Evolutionary conservation across 2,329 filamentous ascomycete genomes (phyloP), one percentile per base, ranked within the genome.

Genomic region (Pseudofabraea citricarpa): DNA sequence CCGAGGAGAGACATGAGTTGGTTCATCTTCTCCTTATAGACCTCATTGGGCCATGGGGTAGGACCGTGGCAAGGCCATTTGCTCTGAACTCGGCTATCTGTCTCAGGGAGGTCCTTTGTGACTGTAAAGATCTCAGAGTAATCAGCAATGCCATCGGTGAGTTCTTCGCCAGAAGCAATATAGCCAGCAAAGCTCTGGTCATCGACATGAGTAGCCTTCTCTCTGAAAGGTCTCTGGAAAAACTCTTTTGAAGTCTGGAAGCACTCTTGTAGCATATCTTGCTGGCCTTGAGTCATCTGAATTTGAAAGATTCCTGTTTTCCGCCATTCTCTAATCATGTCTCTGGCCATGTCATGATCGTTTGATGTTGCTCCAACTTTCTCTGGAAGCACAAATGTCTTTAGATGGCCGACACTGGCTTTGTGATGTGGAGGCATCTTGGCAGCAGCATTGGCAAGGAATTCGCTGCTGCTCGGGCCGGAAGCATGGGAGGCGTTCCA

Each of bases 51-150:
- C 72, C 72, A 75, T 0, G 71, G 72, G 45, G 66, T 70, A 2
- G 67, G 66, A 0, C 72, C 72, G 47, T 75, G 72, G 49, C 69
- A 74, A 0, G 71, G 72, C 70, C 72, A 74, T 21, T 62, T 60
- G 4, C 55, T 56, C 16, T 53, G 52, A 3, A 73, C 70, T 2
- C 70, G 60, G 1, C 55, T 49, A 37, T 74, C 69, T 4, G 58
- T 46, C 2, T 56, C 46, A 4, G 56, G 53, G 6, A 75, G 56
- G 38, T 74, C 71, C 45, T 74, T 74, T 10, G 68, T 74, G 15
- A 74, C 67, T 2, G 72, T 75, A 47, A 74, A 75, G 23, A 75
- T 73, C 54, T 75, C 72, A 1, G 68, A 72, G 50, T 74, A 74
- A 51, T 75, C 72, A 13, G 69, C 69, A 20, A 75, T 63, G 26